These are phyloP conservation scores for Jamesozyma piceae DNA, from an alignment of 805 yeast species.

Conservation along the genomic window DNA sequence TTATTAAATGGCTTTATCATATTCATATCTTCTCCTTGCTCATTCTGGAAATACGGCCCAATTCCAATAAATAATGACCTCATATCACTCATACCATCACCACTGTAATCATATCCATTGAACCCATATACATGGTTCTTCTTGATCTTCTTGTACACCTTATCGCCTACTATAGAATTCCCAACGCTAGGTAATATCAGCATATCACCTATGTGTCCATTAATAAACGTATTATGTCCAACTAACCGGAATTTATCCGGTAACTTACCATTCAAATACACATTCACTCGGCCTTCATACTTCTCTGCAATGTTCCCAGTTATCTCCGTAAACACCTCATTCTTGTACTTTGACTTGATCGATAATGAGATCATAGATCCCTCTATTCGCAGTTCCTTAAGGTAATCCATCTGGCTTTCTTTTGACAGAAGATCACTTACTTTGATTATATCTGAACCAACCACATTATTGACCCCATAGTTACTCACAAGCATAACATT, in stretches of 20 bases:
- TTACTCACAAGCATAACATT: slow-evolving; percentile 77
- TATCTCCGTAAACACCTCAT: slow-evolving; percentile 40
- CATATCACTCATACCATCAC: slow-evolving; percentile 47
- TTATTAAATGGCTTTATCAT: slow-evolving; percentile 51
- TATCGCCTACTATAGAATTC: slow-evolving; percentile 55
- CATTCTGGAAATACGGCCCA: slow-evolving; percentile 34
- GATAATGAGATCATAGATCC: slow-evolving; percentile 13
- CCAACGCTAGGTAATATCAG: slow-evolving; percentile 38
- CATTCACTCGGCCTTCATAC: slow-evolving; percentile 4
- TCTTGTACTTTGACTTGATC: slow-evolving; percentile 7
- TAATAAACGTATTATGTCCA: slow-evolving; percentile 25
- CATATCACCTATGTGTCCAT: not conserved
- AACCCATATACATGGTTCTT: slow-evolving; percentile 39
- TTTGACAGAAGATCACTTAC: not conserved
- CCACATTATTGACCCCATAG: slow-evolving; percentile 60
- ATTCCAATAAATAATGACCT: slow-evolving; percentile 68
- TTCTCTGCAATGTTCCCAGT: not conserved
- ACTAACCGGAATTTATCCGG: slow-evolving; percentile 29
- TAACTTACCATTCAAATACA: slow-evolving; percentile 50
- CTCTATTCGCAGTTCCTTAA: slow-evolving; percentile 2
- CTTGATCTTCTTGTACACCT: slow-evolving; percentile 15
- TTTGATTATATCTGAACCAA: not conserved
- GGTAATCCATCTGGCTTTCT: slow-evolving; percentile 26
- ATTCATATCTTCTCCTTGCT: not conserved
- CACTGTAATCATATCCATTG: slow-evolving; percentile 61